A percentile compares a stretch with the other conserved stretches of the same genome.
These are phyloP conservation scores for Aspergillus saccharolyticus DNA, from an alignment of 495 filamentous ascomycete genomes.

Conservation along the genomic window DNA sequence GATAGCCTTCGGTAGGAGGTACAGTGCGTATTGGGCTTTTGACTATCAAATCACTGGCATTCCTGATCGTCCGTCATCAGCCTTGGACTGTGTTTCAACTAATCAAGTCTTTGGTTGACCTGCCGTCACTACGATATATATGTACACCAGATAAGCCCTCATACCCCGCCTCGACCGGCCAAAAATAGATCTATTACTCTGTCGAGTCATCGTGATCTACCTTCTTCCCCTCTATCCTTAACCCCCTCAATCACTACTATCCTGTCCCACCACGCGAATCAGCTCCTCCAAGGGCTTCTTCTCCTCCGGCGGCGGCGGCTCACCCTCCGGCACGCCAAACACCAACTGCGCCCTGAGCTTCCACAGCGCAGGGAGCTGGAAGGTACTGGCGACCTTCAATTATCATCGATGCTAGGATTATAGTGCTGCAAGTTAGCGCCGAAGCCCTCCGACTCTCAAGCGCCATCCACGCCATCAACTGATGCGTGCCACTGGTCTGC, in stretches of 20 bases:
- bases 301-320: neutral
- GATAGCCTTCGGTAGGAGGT: neutral
- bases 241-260: neutral
- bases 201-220: neutral
- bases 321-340: conserved; percentile 25
- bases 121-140: too few relatives aligned
- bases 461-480: conserved; percentile 36
- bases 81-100: neutral
- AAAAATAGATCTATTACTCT: neutral
- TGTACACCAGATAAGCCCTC: neutral
- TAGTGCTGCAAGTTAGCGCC: conserved; percentile 42
- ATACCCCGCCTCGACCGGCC: neutral
- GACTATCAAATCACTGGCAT: neutral
- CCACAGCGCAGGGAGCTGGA: conserved; percentile 27
- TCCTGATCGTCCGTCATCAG: neutral
- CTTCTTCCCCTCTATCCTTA: too few relatives aligned
- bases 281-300: conserved; percentile 9
- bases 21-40: neutral
- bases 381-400: conserved; percentile 24
- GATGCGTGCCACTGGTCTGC: conserved; percentile 38
- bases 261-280: neutral
- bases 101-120: neutral
- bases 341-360: conserved; percentile 34
- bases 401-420: conserved; percentile 30
- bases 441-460: conserved; percentile 34